A percentile compares a stretch with the other conserved stretches of the same genome.
phyloP scores from a whole-genome alignment of 2,329 filamentous ascomycete species.

The Aureobasidium vineae region DNA sequence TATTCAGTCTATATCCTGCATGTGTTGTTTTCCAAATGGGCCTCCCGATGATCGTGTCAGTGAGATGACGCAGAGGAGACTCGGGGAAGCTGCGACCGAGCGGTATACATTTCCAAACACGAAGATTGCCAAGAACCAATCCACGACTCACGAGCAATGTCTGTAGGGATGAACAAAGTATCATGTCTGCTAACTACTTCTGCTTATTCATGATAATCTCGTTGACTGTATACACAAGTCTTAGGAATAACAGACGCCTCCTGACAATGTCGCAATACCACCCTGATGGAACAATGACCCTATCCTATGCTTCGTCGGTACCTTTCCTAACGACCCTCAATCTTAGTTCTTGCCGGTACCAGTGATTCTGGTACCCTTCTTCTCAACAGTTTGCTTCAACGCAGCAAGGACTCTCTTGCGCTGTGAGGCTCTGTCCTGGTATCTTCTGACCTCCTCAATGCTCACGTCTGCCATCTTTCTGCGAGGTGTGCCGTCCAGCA shows the following conservation, averaged over 20 bases:
- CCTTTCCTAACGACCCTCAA: not conserved
- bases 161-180: not conserved
- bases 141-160: not conserved
- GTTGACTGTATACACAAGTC: not conserved
- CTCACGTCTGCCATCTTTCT: constrained; percentile 45
- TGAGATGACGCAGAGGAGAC: not conserved
- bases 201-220: not conserved
- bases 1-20: not conserved
- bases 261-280: not conserved
- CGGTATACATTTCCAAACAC: constrained; percentile 12
- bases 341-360: constrained; percentile 2
- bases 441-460: constrained; percentile 42
- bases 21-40: not conserved
- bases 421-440: constrained; percentile 38
- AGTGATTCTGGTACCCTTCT: constrained; percentile 28
- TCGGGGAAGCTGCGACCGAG: constrained; percentile 16
- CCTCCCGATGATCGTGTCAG: too few species aligned
- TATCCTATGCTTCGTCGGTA: not conserved
- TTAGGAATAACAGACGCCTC: not conserved
- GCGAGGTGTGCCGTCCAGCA: constrained; percentile 34
- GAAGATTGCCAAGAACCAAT: constrained; percentile 1
- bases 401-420: constrained; percentile 43
- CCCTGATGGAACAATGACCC: not conserved
- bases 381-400: constrained; percentile 36
- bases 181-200: not conserved